Base-by-base conservation (phyloP, 164 flowering plant genomes). In the Magnolia kwangsiensis region DNA sequence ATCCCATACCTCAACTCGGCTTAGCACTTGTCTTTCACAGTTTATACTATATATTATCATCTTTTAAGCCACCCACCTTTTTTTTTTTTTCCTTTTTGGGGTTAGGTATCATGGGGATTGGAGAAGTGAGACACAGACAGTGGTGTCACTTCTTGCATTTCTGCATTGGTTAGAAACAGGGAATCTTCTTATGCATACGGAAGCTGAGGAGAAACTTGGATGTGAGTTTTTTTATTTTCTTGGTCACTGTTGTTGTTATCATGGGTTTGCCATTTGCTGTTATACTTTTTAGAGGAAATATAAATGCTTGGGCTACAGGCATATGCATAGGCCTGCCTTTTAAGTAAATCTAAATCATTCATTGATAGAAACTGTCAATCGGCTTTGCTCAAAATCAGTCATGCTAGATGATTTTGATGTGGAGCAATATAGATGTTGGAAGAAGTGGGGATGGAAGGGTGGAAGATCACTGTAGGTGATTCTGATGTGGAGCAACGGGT, bases 101-200 rank as follows among this genome's bases (percentile, higher is more conserved):
- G 50, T 19, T 80, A 96, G 99, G 90, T 96, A 89, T 82, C 96
- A 96, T 82, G 93, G 91, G 72, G 98, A 96, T 82, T 96, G 99
- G 99, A 92, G 84, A 85, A 89, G 87, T 81, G 98, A 94, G 80
- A 90, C 98, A 1, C 99, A 96, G 79, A 81, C 89, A 0, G 93
- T 84, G 29, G 97, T 96, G 27, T 94, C 98, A 0, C 49, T 88
- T 82, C 88, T 94, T 77, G 92, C 94, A n/a, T 92, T 92, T 80
- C 83, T 94, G 86, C 98, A 96, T 79, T 94, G 96, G 97, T 78
- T 96, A 64, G 97, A 96, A 81, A 91, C 94, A 0, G 98, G 92
- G 65, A 82, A 66, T 79, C 94, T 96, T 66, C 91, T 96, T 64
- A 23, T 86, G 85, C 99, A 96, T 78, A 29, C 78, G n/a, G 97